Conservation (phyloP, 768 basidiomycete genomes). For the Lanmaoa rubissima region DNA sequence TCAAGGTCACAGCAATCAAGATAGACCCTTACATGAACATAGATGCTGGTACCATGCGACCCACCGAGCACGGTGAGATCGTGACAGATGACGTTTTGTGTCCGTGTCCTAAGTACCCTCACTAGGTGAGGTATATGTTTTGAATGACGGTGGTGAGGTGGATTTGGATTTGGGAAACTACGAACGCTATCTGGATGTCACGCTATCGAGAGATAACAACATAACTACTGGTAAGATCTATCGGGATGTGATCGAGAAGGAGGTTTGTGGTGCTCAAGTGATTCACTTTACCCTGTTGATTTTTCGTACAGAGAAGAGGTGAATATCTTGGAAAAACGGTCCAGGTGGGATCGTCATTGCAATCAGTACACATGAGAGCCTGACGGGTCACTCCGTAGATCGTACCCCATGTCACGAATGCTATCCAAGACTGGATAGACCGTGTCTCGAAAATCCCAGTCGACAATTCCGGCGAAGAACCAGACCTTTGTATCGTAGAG, state of each 20-base stretch:
- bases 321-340: conserved; percentile 97
- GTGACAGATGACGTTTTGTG: neutral
- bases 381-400: conserved; percentile 48
- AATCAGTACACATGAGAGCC: neutral
- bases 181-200: conserved; percentile 95
- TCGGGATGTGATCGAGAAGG: conserved; percentile 92
- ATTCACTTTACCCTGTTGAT: conserved; percentile 8
- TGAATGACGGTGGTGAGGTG: conserved; percentile 98
- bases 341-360: conserved; percentile 51
- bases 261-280: conserved; percentile 55
- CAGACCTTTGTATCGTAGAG: conserved; percentile 98
- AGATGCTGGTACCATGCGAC: conserved; percentile 98
- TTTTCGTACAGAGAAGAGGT: conserved; percentile 57
- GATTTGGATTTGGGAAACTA: conserved; percentile 98
- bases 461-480: conserved; percentile 88
- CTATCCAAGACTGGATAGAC: conserved; percentile 98
- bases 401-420: conserved; percentile 94
- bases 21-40: conserved; percentile 99
- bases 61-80: conserved; percentile 90
- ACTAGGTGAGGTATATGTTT: conserved; percentile 92
- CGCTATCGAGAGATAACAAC: conserved; percentile 92
- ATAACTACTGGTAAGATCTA: conserved; percentile 99
- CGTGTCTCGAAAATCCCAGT: conserved; percentile 92
- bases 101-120: conserved; percentile 21
- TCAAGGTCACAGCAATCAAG: conserved; percentile 98